Evolutionary conservation across 345 rosid species (phyloP), one percentile per base, ranked within the genome.

Genomic region (Linum trigynum): DNA sequence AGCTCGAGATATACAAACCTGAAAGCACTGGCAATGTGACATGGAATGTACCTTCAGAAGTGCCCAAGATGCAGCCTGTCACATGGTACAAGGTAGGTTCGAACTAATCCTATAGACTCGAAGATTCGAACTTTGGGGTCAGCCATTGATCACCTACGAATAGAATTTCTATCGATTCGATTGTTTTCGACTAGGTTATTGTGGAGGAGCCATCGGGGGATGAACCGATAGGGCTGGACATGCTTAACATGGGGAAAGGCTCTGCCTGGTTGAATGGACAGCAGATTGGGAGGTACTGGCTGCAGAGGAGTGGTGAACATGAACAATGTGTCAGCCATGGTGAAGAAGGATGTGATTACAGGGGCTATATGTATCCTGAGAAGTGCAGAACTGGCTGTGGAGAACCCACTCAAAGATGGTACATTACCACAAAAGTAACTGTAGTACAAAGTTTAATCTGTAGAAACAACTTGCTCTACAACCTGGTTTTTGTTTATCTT

Each of bases 261-360:
- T 84, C 83, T 73, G 99, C 95, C 55, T 90, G 99, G 99, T 75
- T 94, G 79, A 88, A 90, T 39, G 99, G 99, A n/a, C 88, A 94
- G 81, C 90, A 85, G 71, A 86, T 94, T 59, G 99, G 99, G 70
- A 94, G 95, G 77, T 94, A 84, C 72, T 94, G 89, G 89, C 90
- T 85, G 2, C 77, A 79, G 71, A 65, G 69, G 59, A 82, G 80
- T 72, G 74, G 78, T 66, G 53, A 63, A 10, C 73, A 76, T 59
- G 86, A 75, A n/a, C 72, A 79, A 11, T 88, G 97, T n/a, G 83
- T 78, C 51, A 57, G 10, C 10, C 51, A 5, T 45, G 51, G 51
- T 2, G 51, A 14, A 7, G 58, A 80, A 62, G 85, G 79, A 72
- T 94, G 99, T 36, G 81, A 88, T 62, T 90, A 88, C 73, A 79